phyloP scores from a whole-genome alignment of 1,284 basidiomycete species.

The Cutaneotrichosporon cyanovorans region DNA sequence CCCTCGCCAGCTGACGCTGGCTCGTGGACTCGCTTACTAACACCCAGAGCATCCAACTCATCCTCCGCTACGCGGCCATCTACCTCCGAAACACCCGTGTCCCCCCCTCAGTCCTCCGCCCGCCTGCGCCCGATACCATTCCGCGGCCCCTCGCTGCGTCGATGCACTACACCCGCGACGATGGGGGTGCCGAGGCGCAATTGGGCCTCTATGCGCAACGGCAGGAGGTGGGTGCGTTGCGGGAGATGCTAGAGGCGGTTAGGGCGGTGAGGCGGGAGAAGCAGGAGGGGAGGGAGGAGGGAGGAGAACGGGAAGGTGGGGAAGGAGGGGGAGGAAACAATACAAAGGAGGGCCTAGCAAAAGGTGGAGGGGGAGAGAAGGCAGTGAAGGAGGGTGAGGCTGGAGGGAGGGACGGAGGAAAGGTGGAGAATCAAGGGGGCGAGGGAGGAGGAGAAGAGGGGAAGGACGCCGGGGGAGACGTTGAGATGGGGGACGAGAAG shows the following conservation, averaged over 20 bases:
- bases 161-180: conserved; percentile 2
- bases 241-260: conserved; percentile 25
- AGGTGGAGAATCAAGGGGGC: too few relatives aligned
- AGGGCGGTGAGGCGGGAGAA: conserved; percentile 1
- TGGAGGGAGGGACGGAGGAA: too few relatives aligned
- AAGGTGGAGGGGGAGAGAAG: neutral
- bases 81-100: conserved; percentile 35
- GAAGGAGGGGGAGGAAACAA: neutral
- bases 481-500: too few relatives aligned
- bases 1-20: neutral
- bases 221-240: conserved; percentile 28
- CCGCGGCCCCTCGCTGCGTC: conserved; percentile 22
- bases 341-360: too few relatives aligned
- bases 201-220: conserved; percentile 37
- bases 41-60: conserved; percentile 41
- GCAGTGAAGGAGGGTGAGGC: too few relatives aligned
- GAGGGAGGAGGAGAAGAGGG: too few relatives aligned
- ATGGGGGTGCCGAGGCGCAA: conserved; percentile 11
- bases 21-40: neutral
- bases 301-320: neutral
- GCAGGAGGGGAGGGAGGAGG: neutral
- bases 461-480: too few relatives aligned
- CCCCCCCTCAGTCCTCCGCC: conserved; percentile 26
- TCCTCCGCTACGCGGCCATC: conserved; percentile 39
- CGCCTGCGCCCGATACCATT: conserved; percentile 24